Percentiles rank a stretch among this genome's conserved stretches.
phyloP scores from a whole-genome alignment of 345 rosid species.

The Dipteronia sinensis region DNA sequence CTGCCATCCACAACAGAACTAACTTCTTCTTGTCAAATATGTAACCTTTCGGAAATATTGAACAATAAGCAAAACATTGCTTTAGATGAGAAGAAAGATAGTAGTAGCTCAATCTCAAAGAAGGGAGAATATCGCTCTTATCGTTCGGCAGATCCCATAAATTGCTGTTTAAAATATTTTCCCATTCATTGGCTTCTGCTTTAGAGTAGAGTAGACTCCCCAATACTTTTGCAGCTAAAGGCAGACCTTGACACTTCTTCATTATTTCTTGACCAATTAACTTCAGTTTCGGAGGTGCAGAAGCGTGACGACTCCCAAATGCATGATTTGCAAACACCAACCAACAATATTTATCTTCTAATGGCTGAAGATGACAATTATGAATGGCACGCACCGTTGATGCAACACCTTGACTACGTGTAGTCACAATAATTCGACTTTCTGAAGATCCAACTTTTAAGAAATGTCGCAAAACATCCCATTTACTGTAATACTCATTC shows the following conservation, averaged over 20 bases:
- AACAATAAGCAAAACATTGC: constrained; percentile 42
- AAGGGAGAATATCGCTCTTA: constrained; percentile 30
- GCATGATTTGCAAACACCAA: too few species aligned
- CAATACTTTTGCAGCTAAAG: constrained; percentile 42
- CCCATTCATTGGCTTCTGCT: constrained; percentile 36
- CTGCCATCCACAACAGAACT: constrained; percentile 42
- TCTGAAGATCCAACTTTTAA: constrained; percentile 25
- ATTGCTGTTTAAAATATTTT: constrained; percentile 34
- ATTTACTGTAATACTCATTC: constrained; percentile 28
- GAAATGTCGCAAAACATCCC: constrained; percentile 37
- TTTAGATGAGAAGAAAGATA: constrained; percentile 36
- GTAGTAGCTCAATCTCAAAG: constrained; percentile 35
- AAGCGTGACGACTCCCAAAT: constrained; percentile 5
- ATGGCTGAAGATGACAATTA: constrained; percentile 29
- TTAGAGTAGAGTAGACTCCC: constrained; percentile 40
- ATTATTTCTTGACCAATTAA: constrained; percentile 38
- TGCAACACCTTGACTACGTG: constrained; percentile 33
- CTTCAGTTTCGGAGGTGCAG: constrained; percentile 23
- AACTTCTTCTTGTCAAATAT: constrained; percentile 32
- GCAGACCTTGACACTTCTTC: constrained; percentile 41
- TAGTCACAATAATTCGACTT: constrained; percentile 46
- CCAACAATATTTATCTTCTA: constrained; percentile 36
- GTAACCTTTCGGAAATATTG: constrained; percentile 38
- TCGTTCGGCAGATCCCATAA: constrained; percentile 42
- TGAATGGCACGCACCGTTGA: constrained; percentile 20